Base-by-base conservation (phyloP, 768 basidiomycete genomes). In the Phaeotremella fagi region DNA sequence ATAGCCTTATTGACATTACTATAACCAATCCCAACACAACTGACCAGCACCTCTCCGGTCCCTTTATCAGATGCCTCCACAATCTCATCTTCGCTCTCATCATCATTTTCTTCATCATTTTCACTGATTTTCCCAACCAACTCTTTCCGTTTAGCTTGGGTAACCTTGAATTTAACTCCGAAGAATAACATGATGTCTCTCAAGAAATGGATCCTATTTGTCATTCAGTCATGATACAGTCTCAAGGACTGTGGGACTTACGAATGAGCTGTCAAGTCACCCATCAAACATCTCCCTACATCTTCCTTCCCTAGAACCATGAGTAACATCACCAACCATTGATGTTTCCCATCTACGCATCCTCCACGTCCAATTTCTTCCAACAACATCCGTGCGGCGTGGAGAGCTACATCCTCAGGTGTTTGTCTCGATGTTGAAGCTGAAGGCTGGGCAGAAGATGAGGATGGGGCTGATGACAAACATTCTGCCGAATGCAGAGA, bases 291-390 rank as follows among this genome's bases (percentile, higher is more conserved):
- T 55, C 87, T 82, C 0, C 90, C 89, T 0, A 98, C 90, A 70
- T 99, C 95, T 70, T 98, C 95, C 56, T 89, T 92, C 7, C 95
- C 95, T n/a, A 98, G 78, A 2, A 87, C 85, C 89, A 99, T 92
- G 79, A 90, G 80, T 29, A 94, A 75, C 35, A 94, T 77, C 3
- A 92, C 85, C 7, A 98, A 77, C 43, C 79, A 81, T 75, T 99
- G 95, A 69, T 92, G 90, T 59, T 85, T 83, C 41, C 85, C 80
- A 72, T 98, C 95, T 1, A 97, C 82, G 67, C 94, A 97, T 3
- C 95, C 92, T 1, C 92, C 90, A 45, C 78, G 78, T 37, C 80
- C 78, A 27, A 98, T 82, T 73, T 95, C 90, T 3, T 80, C 77
- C 31, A 99, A 78, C 27, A 99, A 79, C 6, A 83, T 78, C 3